Evolutionary conservation across 805 yeast species (phyloP), one percentile per base, ranked within the genome.

Genomic region (Sugiyamaella floridensis): DNA sequence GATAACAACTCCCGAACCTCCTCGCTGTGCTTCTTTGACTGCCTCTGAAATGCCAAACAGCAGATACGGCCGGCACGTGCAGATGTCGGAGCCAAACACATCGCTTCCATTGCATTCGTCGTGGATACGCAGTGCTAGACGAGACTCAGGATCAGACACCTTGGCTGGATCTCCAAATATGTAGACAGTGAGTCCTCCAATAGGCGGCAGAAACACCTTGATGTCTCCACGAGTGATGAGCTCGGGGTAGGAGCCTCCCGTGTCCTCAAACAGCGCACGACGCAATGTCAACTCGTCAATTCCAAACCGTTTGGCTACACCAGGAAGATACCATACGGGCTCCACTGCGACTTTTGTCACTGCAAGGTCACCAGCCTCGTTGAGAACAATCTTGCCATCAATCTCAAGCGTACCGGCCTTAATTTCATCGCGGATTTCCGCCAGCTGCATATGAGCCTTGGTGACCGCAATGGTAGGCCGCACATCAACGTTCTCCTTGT

Each of bases 41-140:
- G 85, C 85, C 65, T 82, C 86, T 50, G 79, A 76, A 47, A 82
- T 77, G 56, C 86, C 86, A 66, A 80, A 82, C 50, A 81, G 75
- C 66, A 82, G 70, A 60, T 82, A 82, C 54, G 86, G 85, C 63
- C 86, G 76, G 62, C 87, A 82, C 2, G 86, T 82, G 65, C 87
- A 82, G 44, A 82, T 81, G 61, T 82, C 86, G 10, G 82, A 76
- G 29, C 85, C 81, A 64, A 82, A 82, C 40, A 82, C 87, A 62
- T 82, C 86, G 14, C 85, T 79, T 26, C 86, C 86, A 49, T 82
- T 81, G 66, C 87, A 82, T 63, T 82, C 85, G 65, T 82, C 87
- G 60, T 82, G 86, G 40, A 82, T 72, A 66, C 87, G 76, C 53
- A 82, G 66, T 4, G 86, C 82, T 50, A 82, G 68, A 55, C 72